Evolutionary conservation across 805 yeast species (phyloP), one percentile per base, ranked within the genome.

Genomic region (Zygosaccharomyces lentus): DNA sequence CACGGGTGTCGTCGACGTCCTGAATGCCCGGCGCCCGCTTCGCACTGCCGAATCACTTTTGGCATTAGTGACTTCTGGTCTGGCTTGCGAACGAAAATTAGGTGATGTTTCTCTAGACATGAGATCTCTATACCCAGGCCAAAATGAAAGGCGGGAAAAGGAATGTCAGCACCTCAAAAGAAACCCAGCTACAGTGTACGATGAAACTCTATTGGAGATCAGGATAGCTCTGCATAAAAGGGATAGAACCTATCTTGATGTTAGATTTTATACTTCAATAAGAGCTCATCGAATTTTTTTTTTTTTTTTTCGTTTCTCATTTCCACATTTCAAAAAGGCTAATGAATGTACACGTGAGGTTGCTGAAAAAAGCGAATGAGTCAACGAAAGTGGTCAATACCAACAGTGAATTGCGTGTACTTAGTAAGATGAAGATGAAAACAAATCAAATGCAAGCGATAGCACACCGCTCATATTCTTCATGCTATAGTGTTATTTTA

Each of bases 1-100:
- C 17, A 47, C 39, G n/a, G 53, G 38, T 21, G 37, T 48, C n/a
- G 41, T 21, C 27, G 16, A 43, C 9, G 26, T 31, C 10, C 46
- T 17, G 27, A 32, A 23, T 4, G 26, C 30, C 23, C 46, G 41
- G 21, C 31, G 42, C 16, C 53, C 41, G 1, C 53, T 44, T 25
- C 49, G 35, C 12, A 37, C 23, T 26, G 37, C 41, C 7, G 37
- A 37, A 25, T 35, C 31, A 16, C 35, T 36, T 29, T 37, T 10
- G 30, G 39, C 27, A 37, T 17, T 27, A 6, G 36, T 21, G 19
- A 37, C 16, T 8, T 19, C 34, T 13, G 46, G 41, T 38, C 41
- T 38, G 16, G 7, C 12, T 38, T 31, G 21, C 17, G 24, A 26
- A 38, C 31, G 34, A 38, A 32, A 38, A 29, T 41, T 16, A 16